A percentile compares a stretch with the other conserved stretches of the same genome.
Conservation (phyloP, 805 yeast species). For the Pichia californica region DNA sequence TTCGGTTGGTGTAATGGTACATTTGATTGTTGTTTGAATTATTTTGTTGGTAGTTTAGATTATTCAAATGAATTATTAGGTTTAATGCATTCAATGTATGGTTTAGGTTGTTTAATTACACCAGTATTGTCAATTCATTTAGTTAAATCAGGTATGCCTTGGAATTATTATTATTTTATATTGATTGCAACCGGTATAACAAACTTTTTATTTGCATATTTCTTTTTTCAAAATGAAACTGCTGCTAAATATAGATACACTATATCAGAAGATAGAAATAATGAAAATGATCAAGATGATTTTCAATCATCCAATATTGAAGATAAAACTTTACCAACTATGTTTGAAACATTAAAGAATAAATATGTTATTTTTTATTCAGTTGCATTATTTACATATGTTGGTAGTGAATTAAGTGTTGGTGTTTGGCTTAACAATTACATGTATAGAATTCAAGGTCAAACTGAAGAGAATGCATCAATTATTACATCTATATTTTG, state of each 20-base stretch:
- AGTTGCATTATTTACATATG: slow-evolving; percentile 38
- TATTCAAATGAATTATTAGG: slow-evolving; percentile 47
- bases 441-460: slow-evolving; percentile 34
- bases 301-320: slow-evolving; percentile 5
- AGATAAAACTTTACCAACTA: slow-evolving; percentile 13
- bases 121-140: slow-evolving; percentile 40
- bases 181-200: slow-evolving; percentile 26
- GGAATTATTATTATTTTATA: slow-evolving; percentile 42
- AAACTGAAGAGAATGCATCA: slow-evolving; percentile 35
- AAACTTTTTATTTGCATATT: slow-evolving; percentile 21
- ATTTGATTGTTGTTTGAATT: slow-evolving; percentile 48
- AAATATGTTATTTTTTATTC: slow-evolving; percentile 37
- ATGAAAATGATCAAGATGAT: slow-evolving; percentile 14
- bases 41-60: slow-evolving; percentile 42
- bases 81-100: slow-evolving; percentile 45
- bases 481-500: slow-evolving; percentile 46
- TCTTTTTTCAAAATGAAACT: slow-evolving; percentile 38
- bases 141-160: slow-evolving; percentile 31
- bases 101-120: slow-evolving; percentile 47
- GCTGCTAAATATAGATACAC: slow-evolving; percentile 36
- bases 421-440: slow-evolving; percentile 50
- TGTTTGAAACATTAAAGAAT: slow-evolving; percentile 26
- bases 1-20: slow-evolving; percentile 53
- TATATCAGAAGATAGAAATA: slow-evolving; percentile 3
- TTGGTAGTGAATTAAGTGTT: slow-evolving; percentile 47